Conservation (phyloP, 2,329 filamentous ascomycete genomes). For the Aspergillus neotritici region DNA sequence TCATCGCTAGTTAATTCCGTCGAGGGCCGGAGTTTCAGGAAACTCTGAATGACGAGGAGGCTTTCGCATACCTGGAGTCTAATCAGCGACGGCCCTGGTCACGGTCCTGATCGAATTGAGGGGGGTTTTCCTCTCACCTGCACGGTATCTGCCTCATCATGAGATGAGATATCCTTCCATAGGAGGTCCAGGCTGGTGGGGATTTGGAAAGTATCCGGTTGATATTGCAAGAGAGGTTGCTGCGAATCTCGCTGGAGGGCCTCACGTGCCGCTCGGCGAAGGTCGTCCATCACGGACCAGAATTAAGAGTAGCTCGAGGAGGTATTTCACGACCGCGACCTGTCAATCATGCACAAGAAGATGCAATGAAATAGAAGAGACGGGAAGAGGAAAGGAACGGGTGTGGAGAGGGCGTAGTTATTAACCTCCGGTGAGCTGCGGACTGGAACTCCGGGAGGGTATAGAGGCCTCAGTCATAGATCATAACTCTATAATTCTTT, state of each 20-base stretch:
- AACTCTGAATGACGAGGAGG: conserved; percentile 24
- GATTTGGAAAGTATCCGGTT: conserved; percentile 5
- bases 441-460: too few species aligned
- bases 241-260: conserved; percentile 12
- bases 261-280: conserved; percentile 24
- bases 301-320: too few species aligned
- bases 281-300: conserved; percentile 18
- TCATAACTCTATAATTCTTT: too few species aligned
- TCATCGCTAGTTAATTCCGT: conserved; percentile 19
- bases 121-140: conserved; percentile 16
- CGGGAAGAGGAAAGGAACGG: too few species aligned
- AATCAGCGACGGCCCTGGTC: conserved; percentile 1
- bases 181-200: conserved; percentile 18
- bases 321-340: too few species aligned
- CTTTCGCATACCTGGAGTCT: conserved; percentile 22
- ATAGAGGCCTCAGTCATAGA: too few species aligned
- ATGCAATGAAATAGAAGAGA: too few species aligned
- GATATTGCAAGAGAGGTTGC: conserved; percentile 6
- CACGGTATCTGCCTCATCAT: conserved; percentile 14
- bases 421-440: too few species aligned
- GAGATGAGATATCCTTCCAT: conserved; percentile 27
- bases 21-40: conserved; percentile 16
- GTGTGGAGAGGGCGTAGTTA: too few species aligned
- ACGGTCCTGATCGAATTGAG: background rate
- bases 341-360: too few species aligned